A percentile compares a stretch with the other conserved stretches of the same genome.
Evolutionary conservation across 1,284 basidiomycete genomes (phyloP).

Genomic region (Salmacisia buchloeana): DNA sequence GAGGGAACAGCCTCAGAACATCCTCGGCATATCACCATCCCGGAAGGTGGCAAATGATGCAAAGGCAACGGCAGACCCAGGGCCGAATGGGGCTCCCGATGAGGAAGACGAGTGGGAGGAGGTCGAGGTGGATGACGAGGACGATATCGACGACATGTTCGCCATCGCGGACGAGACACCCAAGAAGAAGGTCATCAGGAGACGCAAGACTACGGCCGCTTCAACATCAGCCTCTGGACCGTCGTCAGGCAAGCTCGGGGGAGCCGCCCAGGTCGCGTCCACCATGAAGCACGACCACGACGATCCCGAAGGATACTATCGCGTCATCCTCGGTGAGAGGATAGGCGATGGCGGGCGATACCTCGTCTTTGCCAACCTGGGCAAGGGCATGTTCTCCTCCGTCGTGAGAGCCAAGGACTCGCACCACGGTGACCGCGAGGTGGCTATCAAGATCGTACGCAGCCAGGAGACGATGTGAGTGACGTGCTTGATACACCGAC

Average conservation of each 20-base stretch:
- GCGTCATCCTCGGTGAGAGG: conserved; percentile 80
- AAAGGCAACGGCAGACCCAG: background rate
- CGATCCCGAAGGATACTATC: conserved; percentile 92
- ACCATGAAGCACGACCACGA: conserved; percentile 55
- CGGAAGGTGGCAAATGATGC: background rate
- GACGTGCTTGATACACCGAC: background rate
- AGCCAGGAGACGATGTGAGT: conserved; percentile 84
- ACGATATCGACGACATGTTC: conserved; percentile 47
- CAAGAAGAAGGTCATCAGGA: conserved; percentile 28
- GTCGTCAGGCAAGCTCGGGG: background rate
- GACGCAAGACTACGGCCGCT: conserved; percentile 15
- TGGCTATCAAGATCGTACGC: conserved; percentile 95
- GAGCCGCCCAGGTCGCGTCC: background rate
- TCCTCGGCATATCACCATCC: background rate
- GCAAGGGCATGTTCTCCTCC: conserved; percentile 97
- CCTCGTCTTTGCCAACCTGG: conserved; percentile 87
- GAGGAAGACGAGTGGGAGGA: conserved; percentile 36
- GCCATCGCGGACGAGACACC: conserved; percentile 28
- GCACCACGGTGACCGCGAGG: conserved; percentile 57
- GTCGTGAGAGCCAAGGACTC: conserved; percentile 80
- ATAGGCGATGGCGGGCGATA: conserved; percentile 86
- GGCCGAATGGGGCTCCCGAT: background rate
- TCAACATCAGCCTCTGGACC: background rate
- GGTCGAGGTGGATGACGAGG: conserved; percentile 42
- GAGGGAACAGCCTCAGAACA: background rate